Conservation (phyloP, 176 grass and related monocot species). For the Triticum monococcum region DNA sequence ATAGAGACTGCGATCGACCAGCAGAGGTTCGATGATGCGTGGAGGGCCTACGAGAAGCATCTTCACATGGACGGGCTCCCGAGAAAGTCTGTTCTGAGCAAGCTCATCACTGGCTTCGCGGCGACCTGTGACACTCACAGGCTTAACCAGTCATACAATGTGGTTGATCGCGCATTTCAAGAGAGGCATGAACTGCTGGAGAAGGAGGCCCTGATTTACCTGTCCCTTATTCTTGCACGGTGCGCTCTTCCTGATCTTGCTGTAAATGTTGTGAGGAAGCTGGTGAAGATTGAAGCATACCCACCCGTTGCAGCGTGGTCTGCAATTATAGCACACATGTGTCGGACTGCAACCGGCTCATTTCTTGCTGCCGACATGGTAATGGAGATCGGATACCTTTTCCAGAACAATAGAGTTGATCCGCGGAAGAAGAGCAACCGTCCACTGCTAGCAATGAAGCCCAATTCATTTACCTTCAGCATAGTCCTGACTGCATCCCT, state of each 20-base stretch:
- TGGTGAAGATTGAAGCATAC: slow-evolving; percentile 76
- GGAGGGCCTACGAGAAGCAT: slow-evolving; percentile 71
- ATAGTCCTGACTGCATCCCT: slow-evolving; percentile 72
- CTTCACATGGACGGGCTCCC: slow-evolving; percentile 61
- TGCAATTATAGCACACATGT: slow-evolving; percentile 70
- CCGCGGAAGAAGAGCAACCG: slow-evolving; percentile 71
- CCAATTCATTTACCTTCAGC: slow-evolving; percentile 64
- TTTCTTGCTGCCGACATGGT: slow-evolving; percentile 73
- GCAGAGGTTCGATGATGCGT: slow-evolving; percentile 72
- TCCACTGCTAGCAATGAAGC: slow-evolving; percentile 67
- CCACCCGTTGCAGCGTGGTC: slow-evolving; percentile 68
- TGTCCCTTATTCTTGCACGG: slow-evolving; percentile 60
- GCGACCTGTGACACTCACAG: slow-evolving; percentile 52
- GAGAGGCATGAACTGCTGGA: slow-evolving; percentile 58
- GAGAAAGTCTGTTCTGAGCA: slow-evolving; percentile 67
- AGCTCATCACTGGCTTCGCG: slow-evolving; percentile 67
- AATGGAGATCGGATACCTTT: slow-evolving; percentile 79
- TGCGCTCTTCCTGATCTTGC: slow-evolving; percentile 55
- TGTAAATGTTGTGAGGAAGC: slow-evolving; percentile 74
- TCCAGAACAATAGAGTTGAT: slow-evolving; percentile 78
- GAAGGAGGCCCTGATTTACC: slow-evolving; percentile 73
- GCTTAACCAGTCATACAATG: slow-evolving; percentile 66
- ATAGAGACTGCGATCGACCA: slow-evolving; percentile 63
- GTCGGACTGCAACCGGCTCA: slow-evolving; percentile 56
- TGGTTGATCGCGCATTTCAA: slow-evolving; percentile 50